Evolutionary conservation across 1,284 basidiomycete species (phyloP).

Genomic region (Marasmius oreades): DNA sequence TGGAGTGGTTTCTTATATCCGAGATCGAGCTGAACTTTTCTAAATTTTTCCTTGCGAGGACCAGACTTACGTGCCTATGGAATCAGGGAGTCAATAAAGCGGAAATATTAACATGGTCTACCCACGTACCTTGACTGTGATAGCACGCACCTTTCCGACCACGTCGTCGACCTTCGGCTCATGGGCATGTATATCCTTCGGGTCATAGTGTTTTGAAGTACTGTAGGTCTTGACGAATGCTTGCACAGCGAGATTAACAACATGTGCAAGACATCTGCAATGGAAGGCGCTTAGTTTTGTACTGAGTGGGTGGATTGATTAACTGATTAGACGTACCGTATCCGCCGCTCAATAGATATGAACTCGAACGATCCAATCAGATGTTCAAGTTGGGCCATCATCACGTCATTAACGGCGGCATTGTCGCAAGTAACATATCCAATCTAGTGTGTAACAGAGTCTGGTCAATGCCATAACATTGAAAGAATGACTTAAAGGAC

Average conservation of each 20-base stretch:
- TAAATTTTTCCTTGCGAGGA: not conserved
- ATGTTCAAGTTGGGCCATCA: constrained; percentile 31
- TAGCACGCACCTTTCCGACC: constrained; percentile 18
- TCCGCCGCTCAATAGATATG: constrained; percentile 12
- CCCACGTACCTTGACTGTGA: constrained; percentile 19
- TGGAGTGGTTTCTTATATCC: constrained; percentile 12
- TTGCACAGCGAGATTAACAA: constrained; percentile 36
- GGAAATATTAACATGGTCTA: not conserved
- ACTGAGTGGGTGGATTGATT: too few species aligned
- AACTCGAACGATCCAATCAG: constrained; percentile 28
- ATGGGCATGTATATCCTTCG: constrained; percentile 18
- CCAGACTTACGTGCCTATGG: not conserved
- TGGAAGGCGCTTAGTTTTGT: too few species aligned
- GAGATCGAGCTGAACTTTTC: not conserved
- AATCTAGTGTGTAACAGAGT: constrained; percentile 21
- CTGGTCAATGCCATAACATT: constrained; percentile 1
- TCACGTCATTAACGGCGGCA: too few species aligned
- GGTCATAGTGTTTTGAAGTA: constrained; percentile 27
- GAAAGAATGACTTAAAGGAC: constrained; percentile 8
- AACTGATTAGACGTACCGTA: constrained; percentile 22
- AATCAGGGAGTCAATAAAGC: not conserved
- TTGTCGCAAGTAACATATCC: constrained; percentile 33
- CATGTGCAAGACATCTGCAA: constrained; percentile 33
- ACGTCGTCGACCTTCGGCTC: constrained; percentile 8
- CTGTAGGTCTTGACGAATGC: constrained; percentile 27